Evolutionary conservation across 1,284 basidiomycete genomes (phyloP), one percentile per base, ranked within the genome.

Genomic region (Hypsizygus ulmarius): DNA sequence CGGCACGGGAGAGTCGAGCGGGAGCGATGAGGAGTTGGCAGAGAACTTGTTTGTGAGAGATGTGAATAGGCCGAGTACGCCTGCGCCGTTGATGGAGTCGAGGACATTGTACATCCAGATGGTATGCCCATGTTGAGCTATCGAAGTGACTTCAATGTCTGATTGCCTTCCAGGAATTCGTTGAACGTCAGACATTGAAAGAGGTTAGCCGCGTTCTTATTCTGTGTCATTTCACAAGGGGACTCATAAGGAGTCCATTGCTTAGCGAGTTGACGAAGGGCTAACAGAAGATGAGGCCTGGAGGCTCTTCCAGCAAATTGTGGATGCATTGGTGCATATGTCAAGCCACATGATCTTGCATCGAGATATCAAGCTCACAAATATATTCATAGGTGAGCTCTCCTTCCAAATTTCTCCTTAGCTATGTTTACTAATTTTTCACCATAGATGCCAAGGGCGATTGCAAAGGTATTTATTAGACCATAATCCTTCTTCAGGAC

Each of bases 251-350:
- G 3, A 3, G 3, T 39, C 10, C 16, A 3, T 33, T 6, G 33
- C 38, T 5, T 48, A 93, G 82, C 76, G 87, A 25, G 84, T 96
- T 38, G 83, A 84, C 12, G 87, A 91, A 56, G 89, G 88, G 0
- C 69, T 96, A 2, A 74, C 77, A 0, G 90, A 93, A 65, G 83
- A 91, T 38, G 91, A 96, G 54, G 84, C 85, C 0, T 97, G 95
- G 95, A 72, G 89, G 21, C 71, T 97, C 14, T 91, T 97, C 60
- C 84, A 90, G 41, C 93, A 97, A 67, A 86, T 96, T 44, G 68
- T 97, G n/a, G 93, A 97, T 54, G 95, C 94, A 0, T 74, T 98
- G 3, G 87, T 90, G 0, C 92, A 97, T 59, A 94, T 97, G 81
- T 84, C 89, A 11, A 84, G 82, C 21, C 74, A 92, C 39, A 90